Conservation (phyloP, 176 grass and related monocot genomes). For the Elaeis guineensis region DNA sequence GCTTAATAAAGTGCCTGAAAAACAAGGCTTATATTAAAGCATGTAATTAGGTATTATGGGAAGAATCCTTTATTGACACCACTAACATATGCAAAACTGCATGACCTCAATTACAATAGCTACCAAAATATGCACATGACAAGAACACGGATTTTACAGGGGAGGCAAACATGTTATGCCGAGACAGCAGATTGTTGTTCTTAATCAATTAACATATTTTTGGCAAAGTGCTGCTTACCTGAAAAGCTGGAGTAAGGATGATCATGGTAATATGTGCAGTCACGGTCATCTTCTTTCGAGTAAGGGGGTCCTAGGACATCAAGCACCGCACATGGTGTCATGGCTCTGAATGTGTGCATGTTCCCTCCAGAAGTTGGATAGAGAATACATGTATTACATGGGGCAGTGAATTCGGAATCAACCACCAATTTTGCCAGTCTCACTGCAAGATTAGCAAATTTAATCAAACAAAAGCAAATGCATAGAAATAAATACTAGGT, state of each 20-base stretch:
- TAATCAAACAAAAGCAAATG: background rate
- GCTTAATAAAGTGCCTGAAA: too few species aligned
- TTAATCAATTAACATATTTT: too few species aligned
- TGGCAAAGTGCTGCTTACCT: constrained; percentile 30
- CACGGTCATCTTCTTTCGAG: constrained; percentile 58
- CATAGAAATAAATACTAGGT: background rate
- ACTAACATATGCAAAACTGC: too few species aligned
- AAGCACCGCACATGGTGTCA: constrained; percentile 45
- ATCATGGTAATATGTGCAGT: constrained; percentile 71
- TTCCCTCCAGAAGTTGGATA: constrained; percentile 77
- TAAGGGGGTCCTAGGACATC: constrained; percentile 77
- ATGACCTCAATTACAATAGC: too few species aligned
- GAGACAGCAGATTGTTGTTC: too few species aligned
- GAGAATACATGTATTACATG: constrained; percentile 60
- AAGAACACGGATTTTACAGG: too few species aligned
- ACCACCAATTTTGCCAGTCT: constrained; percentile 50
- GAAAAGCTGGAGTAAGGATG: constrained; percentile 23
- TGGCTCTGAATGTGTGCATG: constrained; percentile 66
- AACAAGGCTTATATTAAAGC: too few species aligned
- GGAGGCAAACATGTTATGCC: too few species aligned
- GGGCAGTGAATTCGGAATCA: constrained; percentile 57
- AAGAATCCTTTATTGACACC: too few species aligned
- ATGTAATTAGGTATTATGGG: too few species aligned
- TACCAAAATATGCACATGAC: too few species aligned
- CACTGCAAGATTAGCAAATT: constrained; percentile 26